A percentile compares a stretch with the other conserved stretches of the same genome.
Conservation (phyloP, 768 basidiomycete species). For the Suillus americanus region DNA sequence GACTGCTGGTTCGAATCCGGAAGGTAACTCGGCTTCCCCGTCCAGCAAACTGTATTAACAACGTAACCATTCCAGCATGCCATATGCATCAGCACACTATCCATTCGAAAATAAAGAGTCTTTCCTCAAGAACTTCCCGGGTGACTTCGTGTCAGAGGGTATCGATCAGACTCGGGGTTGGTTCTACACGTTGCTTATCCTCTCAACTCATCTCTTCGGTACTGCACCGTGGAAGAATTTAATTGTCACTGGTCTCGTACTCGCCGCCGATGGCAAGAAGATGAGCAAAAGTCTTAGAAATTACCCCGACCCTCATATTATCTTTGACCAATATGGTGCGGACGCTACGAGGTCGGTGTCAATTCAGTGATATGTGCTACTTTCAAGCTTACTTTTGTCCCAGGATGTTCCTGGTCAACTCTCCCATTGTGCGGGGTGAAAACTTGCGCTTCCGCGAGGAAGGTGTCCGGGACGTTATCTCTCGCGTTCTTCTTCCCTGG, state of each 20-base stretch:
- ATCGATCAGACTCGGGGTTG: constrained; percentile 99
- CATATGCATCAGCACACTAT: constrained; percentile 95
- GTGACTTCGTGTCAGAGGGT: constrained; percentile 96
- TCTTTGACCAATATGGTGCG: constrained; percentile 90
- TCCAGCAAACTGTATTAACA: not conserved
- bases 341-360: constrained; percentile 80
- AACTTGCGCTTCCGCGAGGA: constrained; percentile 98
- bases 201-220: constrained; percentile 94
- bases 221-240: constrained; percentile 97
- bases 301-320: constrained; percentile 92
- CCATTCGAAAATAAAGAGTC: constrained; percentile 95
- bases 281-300: constrained; percentile 99
- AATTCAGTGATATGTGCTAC: not conserved
- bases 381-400: not conserved
- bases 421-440: constrained; percentile 96
- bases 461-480: constrained; percentile 94
- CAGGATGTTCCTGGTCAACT: constrained; percentile 98
- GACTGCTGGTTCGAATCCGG: constrained; percentile 99
- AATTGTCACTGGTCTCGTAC: constrained; percentile 92
- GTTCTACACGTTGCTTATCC: constrained; percentile 98
- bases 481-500: constrained; percentile 97
- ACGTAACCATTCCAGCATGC: constrained; percentile 68
- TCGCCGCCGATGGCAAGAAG: constrained; percentile 97
- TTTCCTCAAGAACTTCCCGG: constrained; percentile 86
- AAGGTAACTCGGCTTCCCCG: constrained; percentile 52